Percentiles rank a stretch among this genome's conserved stretches.
Conservation (phyloP, 805 yeast genomes). For the Kodamaea jinghongensis region DNA sequence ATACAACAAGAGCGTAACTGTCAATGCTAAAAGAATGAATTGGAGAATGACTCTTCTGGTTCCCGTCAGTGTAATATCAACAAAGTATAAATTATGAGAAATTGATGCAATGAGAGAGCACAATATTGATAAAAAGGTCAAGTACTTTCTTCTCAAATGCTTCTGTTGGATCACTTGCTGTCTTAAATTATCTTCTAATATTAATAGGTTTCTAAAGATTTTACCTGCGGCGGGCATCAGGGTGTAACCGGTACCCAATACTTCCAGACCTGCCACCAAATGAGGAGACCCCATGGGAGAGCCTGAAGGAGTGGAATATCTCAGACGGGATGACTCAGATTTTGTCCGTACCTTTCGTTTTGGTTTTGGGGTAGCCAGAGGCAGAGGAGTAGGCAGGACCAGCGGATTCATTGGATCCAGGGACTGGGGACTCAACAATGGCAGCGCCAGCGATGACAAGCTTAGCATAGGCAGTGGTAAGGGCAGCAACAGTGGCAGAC, state of each 20-base stretch:
- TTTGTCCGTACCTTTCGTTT: conserved; percentile 1
- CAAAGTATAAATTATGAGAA: conserved; percentile 36
- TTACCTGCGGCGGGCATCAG: conserved; percentile 55
- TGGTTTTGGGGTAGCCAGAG: neutral
- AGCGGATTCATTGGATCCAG: neutral
- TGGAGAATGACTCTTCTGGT: conserved; percentile 42
- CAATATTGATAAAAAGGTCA: conserved; percentile 46
- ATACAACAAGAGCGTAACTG: conserved; percentile 71
- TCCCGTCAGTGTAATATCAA: conserved; percentile 23
- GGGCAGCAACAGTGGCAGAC: conserved; percentile 3
- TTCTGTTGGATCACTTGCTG: conserved; percentile 76
- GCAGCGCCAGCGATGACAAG: neutral
- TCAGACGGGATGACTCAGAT: conserved; percentile 3
- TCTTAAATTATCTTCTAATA: conserved; percentile 82
- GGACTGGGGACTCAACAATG: neutral
- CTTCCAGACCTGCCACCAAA: conserved; percentile 2
- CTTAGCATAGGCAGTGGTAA: neutral
- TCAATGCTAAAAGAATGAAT: conserved; percentile 57
- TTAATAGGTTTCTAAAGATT: conserved; percentile 75
- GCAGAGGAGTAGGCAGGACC: conserved; percentile 1
- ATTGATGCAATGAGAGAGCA: conserved; percentile 41
- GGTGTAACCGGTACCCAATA: conserved; percentile 17
- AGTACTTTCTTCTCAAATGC: conserved; percentile 59
- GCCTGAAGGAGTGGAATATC: conserved; percentile 4
- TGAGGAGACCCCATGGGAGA: neutral